phyloP scores from a whole-genome alignment of 768 basidiomycete genomes.

The Boletales sp. region DNA sequence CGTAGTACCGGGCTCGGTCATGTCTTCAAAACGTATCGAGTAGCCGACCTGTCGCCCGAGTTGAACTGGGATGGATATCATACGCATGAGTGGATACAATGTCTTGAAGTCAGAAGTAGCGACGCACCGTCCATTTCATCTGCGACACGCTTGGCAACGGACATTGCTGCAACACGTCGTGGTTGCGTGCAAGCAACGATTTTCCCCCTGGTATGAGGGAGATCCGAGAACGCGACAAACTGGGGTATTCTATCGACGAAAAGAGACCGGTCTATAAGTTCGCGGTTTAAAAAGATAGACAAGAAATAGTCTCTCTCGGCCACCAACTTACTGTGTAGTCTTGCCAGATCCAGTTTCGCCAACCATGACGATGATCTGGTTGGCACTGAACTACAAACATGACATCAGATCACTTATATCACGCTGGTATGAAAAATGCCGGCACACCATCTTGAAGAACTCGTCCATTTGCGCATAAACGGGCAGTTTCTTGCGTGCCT shows the following conservation, averaged over 20 bases:
- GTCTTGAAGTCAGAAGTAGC: neutral
- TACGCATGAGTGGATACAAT: slow-evolving; percentile 2
- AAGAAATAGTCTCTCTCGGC: slow-evolving; percentile 15
- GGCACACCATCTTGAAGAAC: slow-evolving; percentile 82
- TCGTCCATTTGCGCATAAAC: slow-evolving; percentile 92
- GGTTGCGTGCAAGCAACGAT: slow-evolving; percentile 97
- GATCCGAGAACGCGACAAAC: slow-evolving; percentile 90
- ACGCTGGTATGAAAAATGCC: neutral
- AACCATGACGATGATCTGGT: slow-evolving; percentile 88
- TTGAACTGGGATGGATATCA: slow-evolving; percentile 52
- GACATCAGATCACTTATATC: neutral
- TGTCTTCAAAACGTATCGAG: slow-evolving; percentile 96
- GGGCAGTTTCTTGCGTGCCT: slow-evolving; percentile 81
- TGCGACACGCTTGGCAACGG: slow-evolving; percentile 96
- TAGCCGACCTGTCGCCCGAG: slow-evolving; percentile 96
- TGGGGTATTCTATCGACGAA: slow-evolving; percentile 78
- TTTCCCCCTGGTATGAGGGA: slow-evolving; percentile 87
- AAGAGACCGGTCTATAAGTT: slow-evolving; percentile 28
- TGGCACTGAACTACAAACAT: slow-evolving; percentile 20
- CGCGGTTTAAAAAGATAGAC: slow-evolving; percentile 17
- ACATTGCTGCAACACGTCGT: slow-evolving; percentile 95
- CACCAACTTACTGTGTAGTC: slow-evolving; percentile 78
- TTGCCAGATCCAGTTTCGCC: slow-evolving; percentile 96
- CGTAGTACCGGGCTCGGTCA: slow-evolving; percentile 76
- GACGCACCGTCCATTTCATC: slow-evolving; percentile 96